Percentiles rank a stretch among this genome's conserved stretches.
Conservation (phyloP, 1,284 basidiomycete species). For the Ceratobasidium sp. region DNA sequence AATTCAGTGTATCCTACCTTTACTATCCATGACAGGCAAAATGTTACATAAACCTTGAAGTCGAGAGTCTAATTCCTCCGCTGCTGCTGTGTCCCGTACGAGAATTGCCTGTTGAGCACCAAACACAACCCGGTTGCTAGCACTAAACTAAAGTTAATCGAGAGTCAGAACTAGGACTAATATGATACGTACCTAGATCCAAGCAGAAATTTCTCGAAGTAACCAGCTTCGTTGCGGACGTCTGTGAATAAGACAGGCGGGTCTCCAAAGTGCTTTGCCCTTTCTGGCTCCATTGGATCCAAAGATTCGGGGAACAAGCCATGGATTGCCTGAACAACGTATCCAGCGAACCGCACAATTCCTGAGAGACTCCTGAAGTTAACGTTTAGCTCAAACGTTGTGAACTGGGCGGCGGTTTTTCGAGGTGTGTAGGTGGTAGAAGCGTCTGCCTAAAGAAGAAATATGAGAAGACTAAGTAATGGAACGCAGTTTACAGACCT, state of each 20-base stretch:
- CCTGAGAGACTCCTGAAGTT: constrained; percentile 46
- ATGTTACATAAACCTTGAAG: constrained; percentile 34
- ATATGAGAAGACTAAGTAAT: not conserved
- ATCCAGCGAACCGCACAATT: constrained; percentile 43
- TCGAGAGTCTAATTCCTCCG: constrained; percentile 8
- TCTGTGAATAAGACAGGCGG: constrained; percentile 3
- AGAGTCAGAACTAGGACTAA: too few species aligned
- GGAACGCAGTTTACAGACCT: constrained; percentile 22
- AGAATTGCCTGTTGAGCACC: constrained; percentile 18
- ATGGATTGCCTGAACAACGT: constrained; percentile 36
- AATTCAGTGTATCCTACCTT: not conserved
- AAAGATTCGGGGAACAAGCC: constrained; percentile 42
- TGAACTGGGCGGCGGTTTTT: constrained; percentile 53
- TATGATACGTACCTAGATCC: constrained; percentile 5
- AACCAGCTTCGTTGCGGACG: constrained; percentile 3
- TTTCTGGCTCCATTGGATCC: constrained; percentile 42
- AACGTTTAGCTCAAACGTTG: constrained; percentile 40
- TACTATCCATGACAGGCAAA: constrained; percentile 24
- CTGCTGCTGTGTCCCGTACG: constrained; percentile 5
- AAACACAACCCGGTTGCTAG: constrained; percentile 18
- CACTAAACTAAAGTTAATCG: not conserved
- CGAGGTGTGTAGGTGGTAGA: too few species aligned
- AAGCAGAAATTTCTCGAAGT: constrained; percentile 15
- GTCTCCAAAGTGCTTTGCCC: not conserved
- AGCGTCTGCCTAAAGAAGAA: not conserved